Base-by-base conservation (phyloP, 305 asterid genomes). In the Rubia occidens region DNA sequence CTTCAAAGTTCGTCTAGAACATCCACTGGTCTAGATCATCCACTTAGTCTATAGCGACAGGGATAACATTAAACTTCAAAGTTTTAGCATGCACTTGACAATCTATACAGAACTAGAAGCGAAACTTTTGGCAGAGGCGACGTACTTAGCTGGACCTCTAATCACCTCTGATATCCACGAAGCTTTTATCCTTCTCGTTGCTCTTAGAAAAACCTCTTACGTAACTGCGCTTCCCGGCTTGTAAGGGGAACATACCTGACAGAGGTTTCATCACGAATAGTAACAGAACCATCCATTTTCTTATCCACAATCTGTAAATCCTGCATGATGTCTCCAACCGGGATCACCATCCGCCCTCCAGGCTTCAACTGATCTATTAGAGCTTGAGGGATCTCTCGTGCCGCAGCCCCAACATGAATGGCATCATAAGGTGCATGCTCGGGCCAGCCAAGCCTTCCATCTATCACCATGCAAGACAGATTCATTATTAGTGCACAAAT, bases 371-470 rank as follows among this genome's bases (percentile, higher is more conserved):
- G 97, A 69, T 90, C 89, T 5, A 90, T 71, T 35, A 94, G 90
- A 51, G 90, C 87, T 60, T 85, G 85, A 63, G 99, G 97, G 65
- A 90, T 87, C 80, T 94, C 96, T 5, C 84, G 78, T 64, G 99
- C 93, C 3, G 99, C 97, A 43, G 99, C 99, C 67, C 98, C 98
- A 70, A 93, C 98, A 53, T 93, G 97, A 77, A 93, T 93, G n/a
- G 96, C 94, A 71, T 93, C 94, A 21, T 89, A 92, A 14, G 98
- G 98, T 59, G 96, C 95, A 71, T 74, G 77, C 81, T 89, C 94
- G 6, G 89, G 86, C 97, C 97, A 88, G 20, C 98, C 98, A 76
- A 75, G 83, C 76, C 97, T 87, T 14, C 98, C 98, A 66, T 91
- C 98, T 94, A 81, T 75, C n/a, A 71, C 45, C 68, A 45, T 37